A percentile compares a stretch with the other conserved stretches of the same genome.
phyloP scores from a whole-genome alignment of 352 stramenopile species.

The Phytophthora niederhauseri region DNA sequence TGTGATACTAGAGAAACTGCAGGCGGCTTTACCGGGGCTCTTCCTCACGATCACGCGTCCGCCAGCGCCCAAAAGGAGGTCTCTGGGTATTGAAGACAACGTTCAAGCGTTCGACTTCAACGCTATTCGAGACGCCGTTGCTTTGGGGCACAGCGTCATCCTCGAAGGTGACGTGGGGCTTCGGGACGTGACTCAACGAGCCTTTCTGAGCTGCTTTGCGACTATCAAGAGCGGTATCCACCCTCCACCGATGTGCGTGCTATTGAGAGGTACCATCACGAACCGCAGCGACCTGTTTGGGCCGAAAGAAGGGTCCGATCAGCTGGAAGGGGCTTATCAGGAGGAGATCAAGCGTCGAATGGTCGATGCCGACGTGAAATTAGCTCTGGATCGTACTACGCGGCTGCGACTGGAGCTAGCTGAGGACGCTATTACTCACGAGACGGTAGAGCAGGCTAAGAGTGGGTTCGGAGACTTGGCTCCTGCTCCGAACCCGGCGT shows the following conservation, averaged over 20 bases:
- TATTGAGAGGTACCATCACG: constrained; percentile 54
- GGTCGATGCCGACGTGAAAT: constrained; percentile 55
- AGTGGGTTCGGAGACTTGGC: not conserved
- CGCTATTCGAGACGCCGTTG: constrained; percentile 44
- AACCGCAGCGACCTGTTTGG: constrained; percentile 52
- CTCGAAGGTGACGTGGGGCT: constrained; percentile 81
- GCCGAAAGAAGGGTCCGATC: constrained; percentile 19
- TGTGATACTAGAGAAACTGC: constrained; percentile 48
- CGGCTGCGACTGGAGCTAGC: constrained; percentile 27
- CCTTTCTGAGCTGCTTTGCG: constrained; percentile 65
- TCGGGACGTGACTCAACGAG: constrained; percentile 56
- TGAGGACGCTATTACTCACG: constrained; percentile 15
- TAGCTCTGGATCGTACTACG: constrained; percentile 47
- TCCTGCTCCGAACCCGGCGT: constrained; percentile 18
- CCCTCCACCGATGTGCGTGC: constrained; percentile 64
- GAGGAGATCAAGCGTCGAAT: constrained; percentile 31
- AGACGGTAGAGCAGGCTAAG: constrained; percentile 27
- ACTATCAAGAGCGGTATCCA: constrained; percentile 70
- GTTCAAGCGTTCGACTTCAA: constrained; percentile 38
- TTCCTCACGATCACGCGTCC: constrained; percentile 73
- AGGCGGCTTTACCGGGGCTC: constrained; percentile 60
- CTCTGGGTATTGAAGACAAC: constrained; percentile 7
- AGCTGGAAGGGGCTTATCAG: constrained; percentile 21
- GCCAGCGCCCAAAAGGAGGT: constrained; percentile 15
- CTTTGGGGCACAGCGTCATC: constrained; percentile 64